These are phyloP conservation scores for Salvia rosmarinus DNA, from an alignment of 257 asterid species.

Conservation along the genomic window DNA sequence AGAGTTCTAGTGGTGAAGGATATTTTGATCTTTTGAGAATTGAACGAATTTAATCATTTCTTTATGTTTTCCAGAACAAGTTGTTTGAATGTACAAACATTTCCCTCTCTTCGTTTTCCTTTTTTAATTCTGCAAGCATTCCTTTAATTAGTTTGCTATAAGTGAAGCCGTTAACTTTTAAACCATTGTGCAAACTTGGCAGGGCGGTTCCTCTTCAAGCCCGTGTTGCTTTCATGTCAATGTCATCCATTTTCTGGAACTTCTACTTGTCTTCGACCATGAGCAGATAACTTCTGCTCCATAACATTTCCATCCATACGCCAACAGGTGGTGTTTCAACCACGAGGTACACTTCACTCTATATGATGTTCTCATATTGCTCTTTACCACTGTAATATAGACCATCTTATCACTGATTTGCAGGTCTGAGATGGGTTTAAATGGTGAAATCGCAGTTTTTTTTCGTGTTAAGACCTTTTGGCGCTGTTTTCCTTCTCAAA, in stretches of 20 bases:
- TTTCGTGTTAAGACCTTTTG: neutral
- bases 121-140: neutral
- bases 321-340: conserved; percentile 8
- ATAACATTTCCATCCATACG: neutral
- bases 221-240: conserved; percentile 96
- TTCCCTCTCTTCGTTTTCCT: neutral
- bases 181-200: conserved; percentile 23
- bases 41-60: neutral
- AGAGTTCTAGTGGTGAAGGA: neutral
- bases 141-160: conserved; percentile 14
- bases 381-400: neutral
- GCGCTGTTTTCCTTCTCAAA: neutral
- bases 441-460: neutral
- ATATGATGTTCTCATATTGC: neutral
- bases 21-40: neutral
- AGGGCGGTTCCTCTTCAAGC: conserved; percentile 92
- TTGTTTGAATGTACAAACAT: neutral
- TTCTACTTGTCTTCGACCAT: conserved; percentile 76
- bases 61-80: neutral
- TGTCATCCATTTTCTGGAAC: conserved; percentile 94
- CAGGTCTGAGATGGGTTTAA: conserved; percentile 1
- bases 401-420: conserved; percentile 3
- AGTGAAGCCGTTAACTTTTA: conserved; percentile 5
- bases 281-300: conserved; percentile 56
- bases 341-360: conserved; percentile 31